phyloP scores from a whole-genome alignment of 2,329 filamentous ascomycete genomes.

The Aspergillus flavus region DNA sequence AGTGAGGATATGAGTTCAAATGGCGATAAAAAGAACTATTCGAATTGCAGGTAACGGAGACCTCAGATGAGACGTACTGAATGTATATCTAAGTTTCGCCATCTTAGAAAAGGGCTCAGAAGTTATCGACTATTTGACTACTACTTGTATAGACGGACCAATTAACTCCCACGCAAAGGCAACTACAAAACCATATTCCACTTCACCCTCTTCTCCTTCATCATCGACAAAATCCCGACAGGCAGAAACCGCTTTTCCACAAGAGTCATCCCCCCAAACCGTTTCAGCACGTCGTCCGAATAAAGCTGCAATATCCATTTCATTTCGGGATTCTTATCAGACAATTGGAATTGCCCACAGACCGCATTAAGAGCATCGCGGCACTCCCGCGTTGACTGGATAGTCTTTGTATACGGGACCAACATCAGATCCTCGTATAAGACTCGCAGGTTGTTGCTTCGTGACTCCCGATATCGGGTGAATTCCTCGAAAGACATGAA shows the following conservation, averaged over 20 bases:
- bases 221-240: constrained; percentile 42
- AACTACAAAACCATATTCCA: constrained; percentile 46
- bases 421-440: constrained; percentile 33
- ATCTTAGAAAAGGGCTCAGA: fast-evolving
- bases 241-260: constrained; percentile 46
- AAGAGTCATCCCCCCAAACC: constrained; percentile 41
- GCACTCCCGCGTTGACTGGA: constrained; percentile 28
- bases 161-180: background rate
- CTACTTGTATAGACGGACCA: background rate
- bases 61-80: background rate
- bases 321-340: constrained; percentile 11
- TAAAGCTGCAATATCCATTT: constrained; percentile 43
- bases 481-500: constrained; percentile 44
- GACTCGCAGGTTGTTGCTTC: constrained; percentile 1
- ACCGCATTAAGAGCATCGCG: constrained; percentile 19
- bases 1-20: too few species aligned
- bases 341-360: background rate
- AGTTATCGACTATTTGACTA: background rate
- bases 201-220: constrained; percentile 43
- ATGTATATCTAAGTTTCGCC: background rate
- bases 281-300: constrained; percentile 34
- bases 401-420: constrained; percentile 20
- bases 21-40: background rate
- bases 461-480: constrained; percentile 33
- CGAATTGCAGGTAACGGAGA: background rate